phyloP scores from a whole-genome alignment of 345 rosid species.

The Syzygium jambos region DNA sequence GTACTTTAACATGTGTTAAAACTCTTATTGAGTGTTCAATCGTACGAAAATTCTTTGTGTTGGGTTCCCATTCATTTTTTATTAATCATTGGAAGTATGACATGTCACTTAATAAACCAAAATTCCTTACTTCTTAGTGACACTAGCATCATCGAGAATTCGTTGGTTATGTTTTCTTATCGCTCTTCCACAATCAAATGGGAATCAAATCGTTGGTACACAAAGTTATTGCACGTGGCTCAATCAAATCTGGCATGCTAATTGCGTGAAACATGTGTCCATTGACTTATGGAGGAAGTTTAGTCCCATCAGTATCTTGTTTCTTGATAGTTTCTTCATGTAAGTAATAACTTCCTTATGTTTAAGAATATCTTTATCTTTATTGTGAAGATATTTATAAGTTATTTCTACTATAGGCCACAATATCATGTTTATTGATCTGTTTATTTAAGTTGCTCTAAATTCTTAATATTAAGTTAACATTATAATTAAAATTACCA shows the following conservation, averaged over 20 bases:
- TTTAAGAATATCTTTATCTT: background rate
- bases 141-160: background rate
- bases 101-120: background rate
- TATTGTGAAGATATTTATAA: background rate
- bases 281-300: background rate
- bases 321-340: background rate
- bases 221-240: background rate
- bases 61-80: background rate
- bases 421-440: background rate
- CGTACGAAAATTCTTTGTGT: background rate
- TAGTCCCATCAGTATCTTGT: background rate
- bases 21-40: background rate
- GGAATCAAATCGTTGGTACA: background rate
- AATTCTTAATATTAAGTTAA: background rate
- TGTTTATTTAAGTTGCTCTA: background rate
- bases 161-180: background rate
- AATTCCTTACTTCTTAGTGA: background rate
- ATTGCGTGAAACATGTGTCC: background rate
- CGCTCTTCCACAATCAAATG: background rate
- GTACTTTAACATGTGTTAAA: background rate
- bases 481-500: background rate
- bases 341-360: background rate
- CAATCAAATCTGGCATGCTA: background rate
- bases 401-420: background rate
- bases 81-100: background rate